Base-by-base conservation (phyloP, 2,329 filamentous ascomycete genomes). In the Nemania diffusa region DNA sequence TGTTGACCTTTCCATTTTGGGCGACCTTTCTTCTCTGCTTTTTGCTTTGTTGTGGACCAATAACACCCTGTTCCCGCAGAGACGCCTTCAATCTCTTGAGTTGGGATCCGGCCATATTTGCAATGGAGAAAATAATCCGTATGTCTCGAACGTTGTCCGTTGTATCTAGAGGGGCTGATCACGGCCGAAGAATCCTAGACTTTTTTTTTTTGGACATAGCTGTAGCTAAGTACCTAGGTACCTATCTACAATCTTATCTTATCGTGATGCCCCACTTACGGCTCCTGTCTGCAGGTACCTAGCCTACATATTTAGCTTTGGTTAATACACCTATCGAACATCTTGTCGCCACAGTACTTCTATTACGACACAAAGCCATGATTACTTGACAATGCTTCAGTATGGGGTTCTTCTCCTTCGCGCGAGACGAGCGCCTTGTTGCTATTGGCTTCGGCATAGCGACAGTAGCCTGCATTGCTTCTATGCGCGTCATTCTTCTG, bases 61-160 rank as follows among this genome's bases (percentile, higher is more conserved):
- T 90, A 58, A 99, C 90, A 62, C 96, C 96, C 77, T 95, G 92
- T 65, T 97, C 94, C 69, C 90, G 88, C 53, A 99, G 86, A 9
- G 94, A 97, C 73, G 92, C 87, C 82, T 98, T 99, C 51, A 99
- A 87, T 80, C 94, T 92, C 82, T 98, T 99, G 65, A 99, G 87
- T 84, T 99, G 97, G 13, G 97, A 99, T 70, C 94, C 93, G 73
- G 95, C 90, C 96, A 99, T 99, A 62, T 75, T 75, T 82, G 60
- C 37, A 17, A 42, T 11, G 9, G 8, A 48, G 46, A 2, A 17
- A 34, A 42, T 27, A 55, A 27, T 42, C 48, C 26, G 42, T 40
- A 42, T 13, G 24, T 44, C 4, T 40, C 50, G 42, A n/a, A 24
- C 4, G 50, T 26, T 56, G 57, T 62, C 34, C 26, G 42, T 52